phyloP scores from a whole-genome alignment of 2,329 filamentous ascomycete genomes.

The Gaeumannomyces sp. region DNA sequence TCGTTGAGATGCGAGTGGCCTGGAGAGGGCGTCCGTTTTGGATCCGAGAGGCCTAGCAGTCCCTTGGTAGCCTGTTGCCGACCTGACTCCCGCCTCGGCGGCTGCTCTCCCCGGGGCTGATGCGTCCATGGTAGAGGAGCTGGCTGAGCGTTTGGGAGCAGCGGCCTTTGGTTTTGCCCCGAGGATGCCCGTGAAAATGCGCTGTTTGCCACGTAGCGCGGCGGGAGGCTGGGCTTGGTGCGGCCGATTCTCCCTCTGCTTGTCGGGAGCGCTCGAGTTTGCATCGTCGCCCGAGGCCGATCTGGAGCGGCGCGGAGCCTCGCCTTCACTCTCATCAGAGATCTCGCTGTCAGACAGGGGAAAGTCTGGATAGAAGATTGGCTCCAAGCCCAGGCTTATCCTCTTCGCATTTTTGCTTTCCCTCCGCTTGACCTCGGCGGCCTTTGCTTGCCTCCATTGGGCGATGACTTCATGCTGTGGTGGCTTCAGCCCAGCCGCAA shows the following conservation, averaged over 20 bases:
- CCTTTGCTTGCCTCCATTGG: neutral
- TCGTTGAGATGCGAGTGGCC: neutral
- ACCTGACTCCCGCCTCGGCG: neutral
- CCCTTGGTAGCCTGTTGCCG: constrained; percentile 27
- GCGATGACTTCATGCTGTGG: constrained; percentile 2
- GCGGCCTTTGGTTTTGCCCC: neutral
- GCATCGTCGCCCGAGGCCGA: neutral
- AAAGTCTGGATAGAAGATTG: neutral
- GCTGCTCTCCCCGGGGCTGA: neutral
- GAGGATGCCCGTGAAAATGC: constrained; percentile 14
- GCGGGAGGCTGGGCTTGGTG: neutral
- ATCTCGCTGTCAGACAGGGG: neutral
- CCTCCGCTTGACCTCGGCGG: neutral
- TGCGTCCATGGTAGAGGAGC: neutral
- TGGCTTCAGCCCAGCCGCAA: neutral
- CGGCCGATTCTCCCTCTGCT: neutral
- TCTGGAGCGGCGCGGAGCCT: no score
- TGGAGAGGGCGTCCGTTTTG: neutral
- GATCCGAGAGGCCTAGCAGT: constrained; percentile 20
- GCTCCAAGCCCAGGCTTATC: constrained; percentile 27
- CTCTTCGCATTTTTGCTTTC: constrained; percentile 36
- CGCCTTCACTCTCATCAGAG: neutral
- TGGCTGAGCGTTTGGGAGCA: neutral
- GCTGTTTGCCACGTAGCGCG: constrained; percentile 8
- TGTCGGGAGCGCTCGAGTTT: neutral